Percentiles rank a stretch among this genome's conserved stretches.
These are phyloP conservation scores for Ampelomyces quisqualis DNA, from an alignment of 2,329 filamentous ascomycete species.

Conservation along the genomic window DNA sequence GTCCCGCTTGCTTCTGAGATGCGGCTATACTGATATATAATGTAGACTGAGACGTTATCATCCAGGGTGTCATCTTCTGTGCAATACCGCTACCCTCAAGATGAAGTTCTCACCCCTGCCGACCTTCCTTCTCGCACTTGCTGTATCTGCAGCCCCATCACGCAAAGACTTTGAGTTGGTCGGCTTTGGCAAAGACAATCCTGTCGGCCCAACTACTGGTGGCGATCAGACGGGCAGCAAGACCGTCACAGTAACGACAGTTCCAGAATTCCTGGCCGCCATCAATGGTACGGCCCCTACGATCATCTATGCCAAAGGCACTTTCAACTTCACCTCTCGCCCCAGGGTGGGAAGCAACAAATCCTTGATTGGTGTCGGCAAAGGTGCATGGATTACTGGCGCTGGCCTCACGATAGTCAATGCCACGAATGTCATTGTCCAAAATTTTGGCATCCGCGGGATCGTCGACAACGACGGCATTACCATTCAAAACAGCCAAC, in stretches of 20 bases:
- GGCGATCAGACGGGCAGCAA: conserved; percentile 31
- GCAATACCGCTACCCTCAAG: conserved; percentile 6
- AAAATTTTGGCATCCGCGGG: conserved; percentile 62
- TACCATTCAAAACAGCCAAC: conserved; percentile 58
- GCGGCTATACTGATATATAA: conserved; percentile 11
- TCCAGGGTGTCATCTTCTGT: conserved; percentile 2
- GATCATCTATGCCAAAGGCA: conserved; percentile 50
- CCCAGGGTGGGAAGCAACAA: conserved; percentile 52
- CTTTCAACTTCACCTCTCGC: conserved; percentile 46
- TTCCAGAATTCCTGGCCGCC: conserved; percentile 30
- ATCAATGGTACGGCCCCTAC: conserved; percentile 27
- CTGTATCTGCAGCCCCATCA: conserved; percentile 21
- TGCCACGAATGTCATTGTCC: conserved; percentile 61
- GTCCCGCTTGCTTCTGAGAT: not conserved
- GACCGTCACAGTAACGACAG: conserved; percentile 32
- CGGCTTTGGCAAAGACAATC: conserved; percentile 39
- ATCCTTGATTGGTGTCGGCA: conserved; percentile 42
- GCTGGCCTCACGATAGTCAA: conserved; percentile 57
- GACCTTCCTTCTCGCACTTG: conserved; percentile 19
- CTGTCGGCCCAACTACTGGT: conserved; percentile 36
- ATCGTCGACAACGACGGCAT: conserved; percentile 62
- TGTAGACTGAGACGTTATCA: not conserved
- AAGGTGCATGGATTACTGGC: conserved; percentile 46
- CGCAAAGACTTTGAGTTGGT: conserved; percentile 30
- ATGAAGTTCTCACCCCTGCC: conserved; percentile 33